A percentile compares a stretch with the other conserved stretches of the same genome.
Conservation (phyloP, 805 yeast genomes). For the Nakazawaea ernobii region DNA sequence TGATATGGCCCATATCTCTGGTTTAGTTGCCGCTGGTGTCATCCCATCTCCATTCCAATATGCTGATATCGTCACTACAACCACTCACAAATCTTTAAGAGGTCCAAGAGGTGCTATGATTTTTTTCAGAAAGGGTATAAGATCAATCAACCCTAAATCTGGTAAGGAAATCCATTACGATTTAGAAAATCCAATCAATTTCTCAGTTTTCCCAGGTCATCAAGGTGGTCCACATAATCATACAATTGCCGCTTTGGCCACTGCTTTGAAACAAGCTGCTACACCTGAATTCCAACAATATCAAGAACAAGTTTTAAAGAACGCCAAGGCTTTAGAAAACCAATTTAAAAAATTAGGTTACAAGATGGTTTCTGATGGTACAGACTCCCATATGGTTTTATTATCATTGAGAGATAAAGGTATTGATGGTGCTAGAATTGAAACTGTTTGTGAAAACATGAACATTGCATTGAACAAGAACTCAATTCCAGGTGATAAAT, state of each 20-base stretch:
- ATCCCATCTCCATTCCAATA: constrained; percentile 95
- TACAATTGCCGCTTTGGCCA: constrained; percentile 95
- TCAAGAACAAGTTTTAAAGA: constrained; percentile 81
- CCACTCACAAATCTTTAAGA: constrained; percentile 97
- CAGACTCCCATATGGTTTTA: constrained; percentile 95
- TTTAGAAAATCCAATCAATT: constrained; percentile 91
- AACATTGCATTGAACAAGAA: constrained; percentile 97
- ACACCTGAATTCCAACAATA: constrained; percentile 87
- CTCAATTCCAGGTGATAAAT: constrained; percentile 96
- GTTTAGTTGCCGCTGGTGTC: constrained; percentile 92
- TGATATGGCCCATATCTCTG: constrained; percentile 99
- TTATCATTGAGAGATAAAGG: constrained; percentile 84
- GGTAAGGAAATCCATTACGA: constrained; percentile 91
- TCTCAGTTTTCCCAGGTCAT: constrained; percentile 99
- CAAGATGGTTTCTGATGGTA: constrained; percentile 86
- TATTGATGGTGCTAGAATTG: constrained; percentile 96
- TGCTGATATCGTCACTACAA: constrained; percentile 96
- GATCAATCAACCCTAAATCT: constrained; percentile 79
- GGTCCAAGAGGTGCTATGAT: constrained; percentile 99
- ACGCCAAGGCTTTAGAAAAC: constrained; percentile 77
- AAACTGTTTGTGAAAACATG: constrained; percentile 87
- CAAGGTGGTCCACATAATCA: constrained; percentile 99
- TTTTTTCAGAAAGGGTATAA: constrained; percentile 94
- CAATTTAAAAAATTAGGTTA: constrained; percentile 71
- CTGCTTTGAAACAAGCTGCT: constrained; percentile 91